These are phyloP conservation scores for Crotalaria pallida DNA, from an alignment of 306 rosid species.

Conservation along the genomic window DNA sequence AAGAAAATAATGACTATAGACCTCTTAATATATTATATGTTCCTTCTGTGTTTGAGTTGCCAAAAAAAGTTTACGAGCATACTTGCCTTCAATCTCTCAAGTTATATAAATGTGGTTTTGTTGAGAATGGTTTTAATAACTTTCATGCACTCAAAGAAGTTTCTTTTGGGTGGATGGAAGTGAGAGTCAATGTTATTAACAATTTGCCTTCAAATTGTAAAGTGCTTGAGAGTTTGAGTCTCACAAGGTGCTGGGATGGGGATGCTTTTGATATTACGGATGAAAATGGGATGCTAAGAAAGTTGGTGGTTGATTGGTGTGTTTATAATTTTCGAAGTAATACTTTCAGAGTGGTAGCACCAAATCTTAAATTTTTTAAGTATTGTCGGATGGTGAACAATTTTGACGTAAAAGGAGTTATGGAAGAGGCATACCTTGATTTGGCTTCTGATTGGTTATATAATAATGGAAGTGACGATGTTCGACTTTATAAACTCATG, in stretches of 20 bases:
- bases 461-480: not conserved
- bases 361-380: not conserved
- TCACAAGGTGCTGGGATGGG: no score
- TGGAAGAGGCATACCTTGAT: conserved; percentile 16
- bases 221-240: no score
- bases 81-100: not conserved
- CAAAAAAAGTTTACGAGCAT: not conserved
- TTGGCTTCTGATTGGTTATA: not conserved
- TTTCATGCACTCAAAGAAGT: conserved; percentile 23
- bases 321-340: not conserved
- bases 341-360: not conserved
- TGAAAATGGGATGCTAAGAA: not conserved
- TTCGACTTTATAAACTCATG: not conserved
- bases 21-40: no score
- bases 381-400: not conserved
- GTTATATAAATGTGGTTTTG: conserved; percentile 15
- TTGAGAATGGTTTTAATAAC: not conserved
- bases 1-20: not conserved
- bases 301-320: conserved; percentile 2
- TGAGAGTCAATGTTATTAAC: not conserved
- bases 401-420: not conserved
- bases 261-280: not conserved
- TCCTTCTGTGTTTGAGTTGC: not conserved
- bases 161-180: conserved; percentile 16
- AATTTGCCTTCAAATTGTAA: no score